Percentiles rank a stretch among this genome's conserved stretches.
Conservation (phyloP, 225 moss, liverwort and hornwort species). For the Pleurozium schreberi region DNA sequence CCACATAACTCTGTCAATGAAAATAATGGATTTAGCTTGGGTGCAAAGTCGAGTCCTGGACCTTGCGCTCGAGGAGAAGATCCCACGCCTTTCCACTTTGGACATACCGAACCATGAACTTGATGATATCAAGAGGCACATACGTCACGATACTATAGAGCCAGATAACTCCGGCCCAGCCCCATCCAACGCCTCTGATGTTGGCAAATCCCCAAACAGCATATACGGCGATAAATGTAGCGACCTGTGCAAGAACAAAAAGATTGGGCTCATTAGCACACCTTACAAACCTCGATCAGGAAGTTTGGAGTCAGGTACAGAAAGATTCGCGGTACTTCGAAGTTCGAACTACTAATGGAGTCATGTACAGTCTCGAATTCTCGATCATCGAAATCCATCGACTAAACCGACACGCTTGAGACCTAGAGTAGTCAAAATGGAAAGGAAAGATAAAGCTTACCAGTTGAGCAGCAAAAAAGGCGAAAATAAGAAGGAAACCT, state of each 20-base stretch:
- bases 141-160: slow-evolving; percentile 45
- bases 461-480: slow-evolving; percentile 32
- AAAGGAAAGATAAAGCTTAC: background rate
- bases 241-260: slow-evolving; percentile 19
- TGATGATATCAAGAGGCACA: slow-evolving; percentile 48
- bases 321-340: background rate
- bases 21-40: background rate
- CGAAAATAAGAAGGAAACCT: background rate
- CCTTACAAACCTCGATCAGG: background rate
- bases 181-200: slow-evolving; percentile 55
- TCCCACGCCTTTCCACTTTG: slow-evolving; percentile 66
- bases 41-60: background rate
- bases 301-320: background rate
- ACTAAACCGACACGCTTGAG: background rate
- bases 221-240: slow-evolving; percentile 55
- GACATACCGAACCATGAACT: slow-evolving; percentile 44
- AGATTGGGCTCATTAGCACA: background rate
- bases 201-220: slow-evolving; percentile 49
- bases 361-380: background rate
- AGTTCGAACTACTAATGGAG: background rate
- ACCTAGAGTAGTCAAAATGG: background rate
- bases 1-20: background rate
- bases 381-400: background rate
- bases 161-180: slow-evolving; percentile 69
- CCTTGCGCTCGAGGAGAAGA: slow-evolving; percentile 44